phyloP scores from a whole-genome alignment of 2,329 filamentous ascomycete genomes.

The Tothia fuscella region DNA sequence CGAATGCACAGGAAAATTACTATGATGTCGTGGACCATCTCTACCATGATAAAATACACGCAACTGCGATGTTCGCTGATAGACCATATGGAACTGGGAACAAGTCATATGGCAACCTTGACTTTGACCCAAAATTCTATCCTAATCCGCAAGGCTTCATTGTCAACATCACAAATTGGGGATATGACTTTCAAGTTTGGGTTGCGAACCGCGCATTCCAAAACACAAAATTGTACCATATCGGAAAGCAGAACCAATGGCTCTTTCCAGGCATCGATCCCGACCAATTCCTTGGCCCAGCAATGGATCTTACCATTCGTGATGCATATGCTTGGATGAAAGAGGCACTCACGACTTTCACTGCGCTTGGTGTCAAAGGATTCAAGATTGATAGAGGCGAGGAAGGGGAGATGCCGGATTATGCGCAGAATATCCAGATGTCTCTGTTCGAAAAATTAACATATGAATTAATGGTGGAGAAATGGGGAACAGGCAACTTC shows the following conservation, averaged over 20 bases:
- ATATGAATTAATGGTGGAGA: slow-evolving; percentile 22
- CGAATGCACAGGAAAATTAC: slow-evolving; percentile 24
- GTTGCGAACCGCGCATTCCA: slow-evolving; percentile 25
- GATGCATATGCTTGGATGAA: slow-evolving; percentile 25
- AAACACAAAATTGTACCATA: slow-evolving; percentile 23
- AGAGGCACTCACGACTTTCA: slow-evolving; percentile 20
- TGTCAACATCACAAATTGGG: slow-evolving; percentile 20
- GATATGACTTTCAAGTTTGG: slow-evolving; percentile 27
- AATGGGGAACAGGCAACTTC: slow-evolving; percentile 21
- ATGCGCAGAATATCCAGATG: slow-evolving; percentile 26
- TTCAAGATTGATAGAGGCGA: slow-evolving; percentile 30
- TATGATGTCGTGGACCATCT: slow-evolving; percentile 24
- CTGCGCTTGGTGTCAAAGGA: slow-evolving; percentile 24
- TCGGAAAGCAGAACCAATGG: slow-evolving; percentile 19
- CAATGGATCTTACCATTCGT: slow-evolving; percentile 26
- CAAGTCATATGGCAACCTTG: slow-evolving; percentile 24
- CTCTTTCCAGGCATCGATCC: slow-evolving; percentile 21
- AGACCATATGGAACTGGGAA: slow-evolving; percentile 23
- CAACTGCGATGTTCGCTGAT: slow-evolving; percentile 24
- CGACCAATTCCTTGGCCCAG: slow-evolving; percentile 21
- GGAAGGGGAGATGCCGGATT: slow-evolving; percentile 28
- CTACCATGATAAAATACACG: slow-evolving; percentile 21
- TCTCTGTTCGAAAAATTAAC: slow-evolving; percentile 22
- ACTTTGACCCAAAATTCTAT: slow-evolving; percentile 25
- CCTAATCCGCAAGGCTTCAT: slow-evolving; percentile 22